These are phyloP conservation scores for Xylaria sp. DNA, from an alignment of 2,329 filamentous ascomycete genomes.

Conservation along the genomic window DNA sequence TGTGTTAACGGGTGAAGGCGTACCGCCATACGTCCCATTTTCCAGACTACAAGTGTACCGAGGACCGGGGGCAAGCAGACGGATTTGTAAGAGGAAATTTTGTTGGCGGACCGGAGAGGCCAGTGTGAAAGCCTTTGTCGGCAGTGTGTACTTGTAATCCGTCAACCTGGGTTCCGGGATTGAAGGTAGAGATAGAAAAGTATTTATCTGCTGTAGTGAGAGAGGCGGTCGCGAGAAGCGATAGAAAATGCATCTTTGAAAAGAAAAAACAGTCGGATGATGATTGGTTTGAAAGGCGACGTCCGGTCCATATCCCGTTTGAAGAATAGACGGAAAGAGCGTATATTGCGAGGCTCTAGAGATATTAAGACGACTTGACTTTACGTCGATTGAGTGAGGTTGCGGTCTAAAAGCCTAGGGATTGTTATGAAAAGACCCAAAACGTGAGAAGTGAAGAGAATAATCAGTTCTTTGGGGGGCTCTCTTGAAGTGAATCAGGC, in stretches of 20 bases:
- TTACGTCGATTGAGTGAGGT: neutral
- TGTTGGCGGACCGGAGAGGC: conserved; percentile 42
- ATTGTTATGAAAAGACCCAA: neutral
- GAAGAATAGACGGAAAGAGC: neutral
- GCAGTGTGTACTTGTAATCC: conserved; percentile 42
- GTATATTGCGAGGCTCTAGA: neutral
- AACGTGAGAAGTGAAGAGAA: neutral
- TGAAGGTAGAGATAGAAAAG: conserved; percentile 44
- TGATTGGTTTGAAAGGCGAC: neutral
- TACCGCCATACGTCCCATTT: conserved; percentile 44
- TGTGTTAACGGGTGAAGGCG: conserved; percentile 7
- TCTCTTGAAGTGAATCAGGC: neutral
- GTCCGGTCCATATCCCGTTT: neutral
- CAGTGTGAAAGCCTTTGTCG: conserved; percentile 41
- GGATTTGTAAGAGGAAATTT: conserved; percentile 41
- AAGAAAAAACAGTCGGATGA: neutral
- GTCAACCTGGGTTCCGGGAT: conserved; percentile 41
- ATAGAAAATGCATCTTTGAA: conserved; percentile 18
- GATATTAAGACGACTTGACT: neutral
- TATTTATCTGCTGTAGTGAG: conserved; percentile 38
- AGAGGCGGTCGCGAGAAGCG: conserved; percentile 28
- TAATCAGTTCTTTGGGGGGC: neutral
- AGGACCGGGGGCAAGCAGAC: conserved; percentile 37
- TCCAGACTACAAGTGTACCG: conserved; percentile 44
- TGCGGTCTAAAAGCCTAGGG: neutral